phyloP scores from a whole-genome alignment of 495 filamentous ascomycete genomes.

The Aspergillus taichungensis region DNA sequence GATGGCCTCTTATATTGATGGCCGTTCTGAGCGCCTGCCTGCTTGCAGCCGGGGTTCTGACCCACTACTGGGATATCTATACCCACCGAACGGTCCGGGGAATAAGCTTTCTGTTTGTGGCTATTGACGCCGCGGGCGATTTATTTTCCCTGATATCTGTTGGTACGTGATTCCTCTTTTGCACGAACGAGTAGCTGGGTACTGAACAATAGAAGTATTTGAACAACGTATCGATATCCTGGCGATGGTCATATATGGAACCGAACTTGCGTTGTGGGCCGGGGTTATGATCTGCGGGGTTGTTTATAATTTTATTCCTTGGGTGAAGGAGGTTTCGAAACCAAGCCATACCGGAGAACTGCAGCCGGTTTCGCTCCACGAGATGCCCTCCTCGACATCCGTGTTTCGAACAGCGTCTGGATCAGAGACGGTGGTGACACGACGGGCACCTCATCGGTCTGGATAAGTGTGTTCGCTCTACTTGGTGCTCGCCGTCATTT shows the following conservation, averaged over 20 bases:
- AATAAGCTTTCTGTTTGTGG: constrained; percentile 58
- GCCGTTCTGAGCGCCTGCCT: constrained; percentile 48
- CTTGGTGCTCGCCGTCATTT: no score
- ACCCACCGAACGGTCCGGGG: constrained; percentile 50
- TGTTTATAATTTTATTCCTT: constrained; percentile 50
- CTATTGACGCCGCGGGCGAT: constrained; percentile 56
- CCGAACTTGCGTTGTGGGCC: constrained; percentile 52
- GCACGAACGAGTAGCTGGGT: neutral
- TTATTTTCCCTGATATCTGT: constrained; percentile 53
- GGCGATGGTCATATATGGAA: constrained; percentile 53
- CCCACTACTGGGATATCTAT: constrained; percentile 54
- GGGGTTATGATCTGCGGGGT: constrained; percentile 53
- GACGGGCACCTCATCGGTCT: no score
- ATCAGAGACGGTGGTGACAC: constrained; percentile 9
- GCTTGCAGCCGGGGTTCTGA: constrained; percentile 45
- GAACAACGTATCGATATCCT: constrained; percentile 44
- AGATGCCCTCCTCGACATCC: constrained; percentile 48
- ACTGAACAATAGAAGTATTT: constrained; percentile 33
- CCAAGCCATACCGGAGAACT: constrained; percentile 3
- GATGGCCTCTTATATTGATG: constrained; percentile 52
- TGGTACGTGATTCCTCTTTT: constrained; percentile 12
- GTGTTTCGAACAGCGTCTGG: constrained; percentile 40
- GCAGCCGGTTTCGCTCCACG: constrained; percentile 30
- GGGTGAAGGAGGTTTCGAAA: constrained; percentile 23
- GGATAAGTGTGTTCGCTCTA: no score